phyloP scores from a whole-genome alignment of 495 filamentous ascomycete genomes.

The Aspergillus kassunensis region DNA sequence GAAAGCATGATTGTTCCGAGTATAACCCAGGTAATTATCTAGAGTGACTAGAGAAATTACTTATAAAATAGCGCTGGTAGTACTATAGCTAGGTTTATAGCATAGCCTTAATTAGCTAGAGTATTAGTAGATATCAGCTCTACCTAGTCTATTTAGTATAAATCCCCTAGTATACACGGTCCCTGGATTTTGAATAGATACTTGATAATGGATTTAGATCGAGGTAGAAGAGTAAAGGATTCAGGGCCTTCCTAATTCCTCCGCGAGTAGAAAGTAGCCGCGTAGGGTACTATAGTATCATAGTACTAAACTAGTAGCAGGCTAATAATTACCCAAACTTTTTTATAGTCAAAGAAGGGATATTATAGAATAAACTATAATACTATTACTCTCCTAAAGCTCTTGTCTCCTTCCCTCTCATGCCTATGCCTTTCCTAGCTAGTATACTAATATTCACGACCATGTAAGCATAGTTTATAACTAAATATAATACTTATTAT shows the following conservation, averaged over 20 bases:
- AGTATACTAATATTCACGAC: background rate
- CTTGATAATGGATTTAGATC: too few species aligned
- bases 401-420: background rate
- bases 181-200: too few species aligned
- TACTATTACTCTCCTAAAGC: background rate
- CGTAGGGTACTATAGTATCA: background rate
- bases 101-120: background rate
- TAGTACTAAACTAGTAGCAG: background rate
- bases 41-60: background rate
- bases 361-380: background rate
- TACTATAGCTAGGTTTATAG: background rate
- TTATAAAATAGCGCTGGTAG: background rate
- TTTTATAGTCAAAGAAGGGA: background rate
- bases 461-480: background rate
- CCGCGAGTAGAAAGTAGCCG: background rate
- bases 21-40: background rate
- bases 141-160: background rate
- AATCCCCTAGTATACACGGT: background rate
- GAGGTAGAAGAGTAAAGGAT: background rate
- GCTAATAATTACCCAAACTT: background rate
- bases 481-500: background rate
- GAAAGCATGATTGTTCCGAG: background rate
- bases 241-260: background rate
- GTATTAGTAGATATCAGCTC: background rate
- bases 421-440: background rate